Base-by-base conservation (phyloP, 805 yeast genomes). In the Vanderwaltozyma verrucispora region DNA sequence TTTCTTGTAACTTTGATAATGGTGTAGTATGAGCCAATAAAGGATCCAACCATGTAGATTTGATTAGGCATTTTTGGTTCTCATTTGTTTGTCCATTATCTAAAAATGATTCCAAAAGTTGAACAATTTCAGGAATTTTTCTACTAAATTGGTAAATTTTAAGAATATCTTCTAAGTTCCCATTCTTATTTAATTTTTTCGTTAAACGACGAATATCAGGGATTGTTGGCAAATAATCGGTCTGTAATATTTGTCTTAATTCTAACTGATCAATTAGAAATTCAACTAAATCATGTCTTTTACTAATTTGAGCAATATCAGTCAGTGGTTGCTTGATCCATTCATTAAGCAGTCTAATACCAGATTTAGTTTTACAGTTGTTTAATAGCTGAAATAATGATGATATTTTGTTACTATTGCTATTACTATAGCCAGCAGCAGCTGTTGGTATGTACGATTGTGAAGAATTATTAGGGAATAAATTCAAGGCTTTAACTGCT, bases 271-370 rank as follows among this genome's bases (percentile, higher is more conserved):
- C 72, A n/a, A 83, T 67, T 45, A 92, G 62, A 41, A 72, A 69
- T 20, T 75, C 80, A n/a, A 89, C 95, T 35, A 92, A 63, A 7
- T 64, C 57, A 46, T 84, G 96, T 35, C 99, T 70, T 31, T 75
- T 67, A 28, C 63, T 57, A 28, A 92, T 87, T 35, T 68, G 75
- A 0, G 48, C 52, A 10, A 70, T 53, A 46, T 76, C 75, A 37
- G 94, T 78, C 34, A 92, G 68, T 1, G 99, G 99, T 60, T 92
- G 98, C 53, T 89, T 92, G 43, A 92, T 68, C 98, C 98, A 92
- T 53, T 86, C 95, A 13, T 92, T 78, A 19, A 92, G 69, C 35
- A 88, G 62, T 45, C 97, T 71, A 1, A 89, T 67, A 7, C 99
- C 99, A n/a, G 92, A 86, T 2, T 76, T 70, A 4, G 94, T 80